A percentile compares a stretch with the other conserved stretches of the same genome.
Conservation (phyloP, 1,284 basidiomycete genomes). For the Kalmanozyma brasiliensis region DNA sequence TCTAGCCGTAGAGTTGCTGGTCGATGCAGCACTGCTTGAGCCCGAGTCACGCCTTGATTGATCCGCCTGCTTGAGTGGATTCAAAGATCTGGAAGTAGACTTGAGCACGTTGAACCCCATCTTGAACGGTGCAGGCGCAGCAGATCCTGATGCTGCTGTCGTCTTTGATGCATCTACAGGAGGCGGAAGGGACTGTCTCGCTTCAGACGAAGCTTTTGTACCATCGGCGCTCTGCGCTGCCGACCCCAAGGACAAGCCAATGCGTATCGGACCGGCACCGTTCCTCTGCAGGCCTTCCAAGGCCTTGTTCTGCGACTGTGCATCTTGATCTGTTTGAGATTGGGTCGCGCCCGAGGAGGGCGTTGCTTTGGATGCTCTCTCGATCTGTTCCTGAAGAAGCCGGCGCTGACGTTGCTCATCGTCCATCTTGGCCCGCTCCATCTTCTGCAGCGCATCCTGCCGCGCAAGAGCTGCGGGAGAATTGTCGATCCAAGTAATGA, state of each 20-base stretch:
- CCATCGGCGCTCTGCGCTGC: not conserved
- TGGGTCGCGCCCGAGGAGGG: constrained; percentile 49
- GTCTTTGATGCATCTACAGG: not conserved
- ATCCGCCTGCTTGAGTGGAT: constrained; percentile 24
- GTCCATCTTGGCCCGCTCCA: constrained; percentile 87
- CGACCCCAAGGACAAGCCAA: constrained; percentile 37
- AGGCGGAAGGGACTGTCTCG: not conserved
- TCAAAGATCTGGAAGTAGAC: constrained; percentile 33
- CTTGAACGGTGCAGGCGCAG: constrained; percentile 25
- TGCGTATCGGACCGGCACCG: constrained; percentile 44
- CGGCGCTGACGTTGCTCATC: constrained; percentile 93
- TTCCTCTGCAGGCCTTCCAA: constrained; percentile 39
- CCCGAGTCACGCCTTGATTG: not conserved
- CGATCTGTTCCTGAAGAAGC: constrained; percentile 92
- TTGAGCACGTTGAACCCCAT: constrained; percentile 52
- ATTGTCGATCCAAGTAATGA: constrained; percentile 95
- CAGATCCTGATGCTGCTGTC: not conserved
- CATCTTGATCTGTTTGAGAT: not conserved
- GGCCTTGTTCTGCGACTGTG: constrained; percentile 9
- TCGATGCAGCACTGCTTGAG: not conserved
- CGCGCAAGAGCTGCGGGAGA: constrained; percentile 91
- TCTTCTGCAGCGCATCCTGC: constrained; percentile 90
- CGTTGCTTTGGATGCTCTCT: constrained; percentile 74
- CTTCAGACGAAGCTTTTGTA: not conserved
- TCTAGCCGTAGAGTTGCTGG: constrained; percentile 12